phyloP scores from a whole-genome alignment of 768 basidiomycete species.

The Lactarius deliciosus region DNA sequence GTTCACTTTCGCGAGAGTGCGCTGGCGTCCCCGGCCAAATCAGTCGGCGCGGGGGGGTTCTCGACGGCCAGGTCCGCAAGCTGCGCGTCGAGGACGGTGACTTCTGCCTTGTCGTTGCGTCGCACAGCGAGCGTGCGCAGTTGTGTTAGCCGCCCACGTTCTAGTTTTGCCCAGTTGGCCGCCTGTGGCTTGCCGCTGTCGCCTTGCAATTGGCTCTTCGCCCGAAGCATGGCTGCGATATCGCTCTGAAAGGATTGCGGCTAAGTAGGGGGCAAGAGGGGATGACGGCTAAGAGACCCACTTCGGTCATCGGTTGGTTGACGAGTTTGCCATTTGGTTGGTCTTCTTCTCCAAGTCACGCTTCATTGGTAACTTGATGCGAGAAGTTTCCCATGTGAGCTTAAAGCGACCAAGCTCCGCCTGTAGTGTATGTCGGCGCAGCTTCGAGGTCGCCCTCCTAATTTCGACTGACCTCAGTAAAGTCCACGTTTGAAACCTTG shows the following conservation, averaged over 20 bases:
- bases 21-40: slow-evolving; percentile 30
- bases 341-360: slow-evolving; percentile 64
- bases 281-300: slow-evolving; percentile 28
- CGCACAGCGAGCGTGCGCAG: slow-evolving; percentile 72
- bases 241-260: slow-evolving; percentile 58
- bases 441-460: background rate
- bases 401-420: slow-evolving; percentile 69
- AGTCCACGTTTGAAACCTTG: slow-evolving; percentile 75
- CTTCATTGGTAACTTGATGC: slow-evolving; percentile 66
- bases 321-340: slow-evolving; percentile 56
- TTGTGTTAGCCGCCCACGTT: slow-evolving; percentile 66
- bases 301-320: slow-evolving; percentile 76
- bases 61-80: slow-evolving; percentile 51
- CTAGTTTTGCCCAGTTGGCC: slow-evolving; percentile 46
- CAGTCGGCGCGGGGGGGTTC: slow-evolving; percentile 19
- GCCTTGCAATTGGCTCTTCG: slow-evolving; percentile 47
- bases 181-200: slow-evolving; percentile 37
- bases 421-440: slow-evolving; percentile 38
- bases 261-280: background rate
- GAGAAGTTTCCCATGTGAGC: slow-evolving; percentile 47
- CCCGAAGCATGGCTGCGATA: slow-evolving; percentile 72
- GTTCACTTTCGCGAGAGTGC: slow-evolving; percentile 75
- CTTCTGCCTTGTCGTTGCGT: slow-evolving; percentile 67
- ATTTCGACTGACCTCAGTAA: slow-evolving; percentile 53
- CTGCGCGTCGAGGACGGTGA: slow-evolving; percentile 58